Evolutionary conservation across 345 rosid species (phyloP), one percentile per base, ranked within the genome.

Genomic region (Carallia pectinifolia): DNA sequence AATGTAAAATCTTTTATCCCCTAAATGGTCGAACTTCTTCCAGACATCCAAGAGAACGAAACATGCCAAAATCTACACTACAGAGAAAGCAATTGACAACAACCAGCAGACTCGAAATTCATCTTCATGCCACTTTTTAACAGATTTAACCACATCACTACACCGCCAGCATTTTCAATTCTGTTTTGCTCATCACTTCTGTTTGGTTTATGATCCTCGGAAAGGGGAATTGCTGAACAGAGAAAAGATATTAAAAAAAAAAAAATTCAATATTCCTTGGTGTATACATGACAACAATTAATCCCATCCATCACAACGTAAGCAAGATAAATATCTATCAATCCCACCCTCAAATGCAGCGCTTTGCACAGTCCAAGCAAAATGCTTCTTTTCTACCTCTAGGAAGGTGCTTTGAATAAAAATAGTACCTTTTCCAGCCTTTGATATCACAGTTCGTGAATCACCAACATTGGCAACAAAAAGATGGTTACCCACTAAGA

Each of bases 381-480:
- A 40, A 44, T 44, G 50, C 50, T 2, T 44, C 13, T 44, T 44
- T 67, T 61, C 31, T 39, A 56, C 37, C 9, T 23, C 3, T 48
- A 19, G 16, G 19, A 62, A 74, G 7, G 27, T 50, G 61, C 17
- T 38, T 18, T 23, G 47, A 1, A 16, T 13, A 31, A 16, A 44
- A 65, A 23, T 5, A 18, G 52, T 80, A 92, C 99, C 99, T 85
- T 86, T 85, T 59, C 98, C 98, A 76, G 91, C 86, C 75, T 87
- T 96, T 62, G 97, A 92, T 80, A 92, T 82, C 62, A 92, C 87
- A 47, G 98, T 87, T 65, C 98, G 84, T 10, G 99, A 96, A 77
- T 96, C 97, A 80, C 99, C 99, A 75, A 96, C 98, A 76, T 92
- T 96, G 62, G 99, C 99, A 83, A 96, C 99, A 76, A 84, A 96